Base-by-base conservation (phyloP, 148 eudicot species). In the Cornus suecica region DNA sequence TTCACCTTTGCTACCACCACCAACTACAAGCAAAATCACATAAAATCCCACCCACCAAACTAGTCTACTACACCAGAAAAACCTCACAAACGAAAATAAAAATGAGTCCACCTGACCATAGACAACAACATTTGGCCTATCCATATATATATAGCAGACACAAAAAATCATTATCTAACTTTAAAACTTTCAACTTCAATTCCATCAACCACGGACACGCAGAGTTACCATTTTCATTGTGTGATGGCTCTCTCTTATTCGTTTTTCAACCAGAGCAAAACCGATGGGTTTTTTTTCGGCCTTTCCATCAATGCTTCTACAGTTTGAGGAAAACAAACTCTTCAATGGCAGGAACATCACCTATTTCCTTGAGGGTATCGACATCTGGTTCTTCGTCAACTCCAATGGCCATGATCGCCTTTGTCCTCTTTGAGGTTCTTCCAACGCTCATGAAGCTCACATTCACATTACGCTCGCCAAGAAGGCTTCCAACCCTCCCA, bases 331-430 rank as follows among this genome's bases (percentile, higher is more conserved):
- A 93, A 72, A 93, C 98, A 67, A 93, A 91, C 84, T 94, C 98
- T 77, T 94, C 97, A 65, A 94, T 71, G 1, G 94, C 94, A 16
- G 90, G 78, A 8, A 94, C 88, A 27, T 91, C 81, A 2, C 98
- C 98, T 25, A 94, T 94, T 81, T 85, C 85, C 75, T 83, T 83
- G 51, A 90, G 87, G 10, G 91, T 81, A 28, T 84, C 89, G 70
- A 72, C 80, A 11, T 82, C 81, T 1, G 98, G 97, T 71, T 87
- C 87, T 72, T 94, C 98, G 64, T 94, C 98, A 2, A 94, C 97
- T 32, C 94, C 98, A n/a, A 94, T 94, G 0, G 97, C 98, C 97
- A 93, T 93, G n/a, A 93, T 86, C 27, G 94, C 98, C 82, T 84
- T 86, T 52, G 74, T 83, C 79, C 90, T 79, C 71, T 81, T 83